These are phyloP conservation scores for Mortierella sp. DNA, from an alignment of 371 early-diverging fungal genomes.

Conservation along the genomic window DNA sequence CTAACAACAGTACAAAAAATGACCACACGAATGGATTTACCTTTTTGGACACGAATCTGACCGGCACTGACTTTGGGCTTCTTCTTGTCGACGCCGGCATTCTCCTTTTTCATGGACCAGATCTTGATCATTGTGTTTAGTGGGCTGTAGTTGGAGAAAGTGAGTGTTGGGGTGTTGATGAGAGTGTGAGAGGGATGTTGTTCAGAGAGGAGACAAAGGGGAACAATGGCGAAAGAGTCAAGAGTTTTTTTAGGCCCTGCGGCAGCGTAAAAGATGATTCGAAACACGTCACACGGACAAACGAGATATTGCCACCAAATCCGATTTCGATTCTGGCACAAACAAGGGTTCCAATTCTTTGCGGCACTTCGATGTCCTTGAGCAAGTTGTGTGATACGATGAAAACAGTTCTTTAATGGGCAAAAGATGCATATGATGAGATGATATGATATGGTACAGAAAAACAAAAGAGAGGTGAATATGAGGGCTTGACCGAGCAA, in stretches of 20 bases:
- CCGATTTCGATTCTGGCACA: background rate
- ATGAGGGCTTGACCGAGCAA: background rate
- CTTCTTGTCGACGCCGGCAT: conserved; percentile 79
- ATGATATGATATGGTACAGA: conserved; percentile 13
- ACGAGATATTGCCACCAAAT: conserved; percentile 7
- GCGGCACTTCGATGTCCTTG: background rate
- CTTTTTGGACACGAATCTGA: conserved; percentile 94
- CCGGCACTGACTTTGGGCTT: conserved; percentile 92
- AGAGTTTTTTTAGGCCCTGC: conserved; percentile 3
- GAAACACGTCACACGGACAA: conserved; percentile 9
- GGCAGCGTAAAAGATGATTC: conserved; percentile 4
- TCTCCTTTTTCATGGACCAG: conserved; percentile 90
- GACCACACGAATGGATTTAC: conserved; percentile 40
- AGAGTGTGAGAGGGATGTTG: background rate
- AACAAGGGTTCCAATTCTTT: background rate
- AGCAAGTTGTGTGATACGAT: background rate
- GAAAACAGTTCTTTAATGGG: background rate
- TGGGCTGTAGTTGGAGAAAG: background rate
- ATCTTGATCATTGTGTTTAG: conserved; percentile 82
- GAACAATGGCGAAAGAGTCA: background rate
- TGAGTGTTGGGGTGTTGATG: background rate
- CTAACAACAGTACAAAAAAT: background rate
- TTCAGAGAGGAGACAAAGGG: background rate
- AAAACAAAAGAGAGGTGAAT: conserved; percentile 2
- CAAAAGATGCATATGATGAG: conserved; percentile 4